Evolutionary conservation across 1,139 yeast genomes (phyloP).

Genomic region (Zygosaccharomyces sapae): DNA sequence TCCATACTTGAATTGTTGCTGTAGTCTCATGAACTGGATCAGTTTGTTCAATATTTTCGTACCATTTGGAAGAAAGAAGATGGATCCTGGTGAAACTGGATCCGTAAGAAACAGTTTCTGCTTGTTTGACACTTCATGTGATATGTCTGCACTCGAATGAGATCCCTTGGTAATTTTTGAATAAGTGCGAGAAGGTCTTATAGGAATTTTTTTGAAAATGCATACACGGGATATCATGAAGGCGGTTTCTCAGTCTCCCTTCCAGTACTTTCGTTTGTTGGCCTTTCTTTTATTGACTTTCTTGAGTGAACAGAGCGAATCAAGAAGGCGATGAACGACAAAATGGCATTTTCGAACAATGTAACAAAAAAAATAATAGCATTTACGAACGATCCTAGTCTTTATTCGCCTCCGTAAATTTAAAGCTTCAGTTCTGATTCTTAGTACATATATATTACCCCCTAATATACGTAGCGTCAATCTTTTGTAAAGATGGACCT

Average conservation of each 20-base stretch:
- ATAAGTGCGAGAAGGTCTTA: slow-evolving; percentile 1
- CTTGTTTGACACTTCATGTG: slow-evolving; percentile 37
- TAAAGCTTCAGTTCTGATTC: neutral
- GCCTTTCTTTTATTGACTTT: no score
- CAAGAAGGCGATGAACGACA: neutral
- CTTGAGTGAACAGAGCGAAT: neutral
- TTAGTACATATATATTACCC: slow-evolving; percentile 12
- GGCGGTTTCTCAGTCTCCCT: neutral
- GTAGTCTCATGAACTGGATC: slow-evolving; percentile 76
- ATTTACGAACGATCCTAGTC: no score
- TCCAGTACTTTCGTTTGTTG: neutral
- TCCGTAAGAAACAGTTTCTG: slow-evolving; percentile 77
- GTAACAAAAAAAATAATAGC: no score
- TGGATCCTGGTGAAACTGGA: slow-evolving; percentile 78
- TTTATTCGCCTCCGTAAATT: no score
- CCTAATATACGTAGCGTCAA: slow-evolving; percentile 79
- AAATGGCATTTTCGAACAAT: neutral
- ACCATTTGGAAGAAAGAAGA: slow-evolving; percentile 89
- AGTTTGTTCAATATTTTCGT: slow-evolving; percentile 78
- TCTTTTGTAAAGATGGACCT: slow-evolving; percentile 65
- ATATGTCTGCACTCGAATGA: slow-evolving; percentile 18
- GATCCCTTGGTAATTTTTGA: slow-evolving; percentile 7
- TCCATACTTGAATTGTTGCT: slow-evolving; percentile 71
- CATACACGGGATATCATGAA: neutral
- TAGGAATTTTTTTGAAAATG: neutral